These are phyloP conservation scores for Aureobasidium sp. DNA, from an alignment of 2,329 filamentous ascomycete species.

Conservation along the genomic window DNA sequence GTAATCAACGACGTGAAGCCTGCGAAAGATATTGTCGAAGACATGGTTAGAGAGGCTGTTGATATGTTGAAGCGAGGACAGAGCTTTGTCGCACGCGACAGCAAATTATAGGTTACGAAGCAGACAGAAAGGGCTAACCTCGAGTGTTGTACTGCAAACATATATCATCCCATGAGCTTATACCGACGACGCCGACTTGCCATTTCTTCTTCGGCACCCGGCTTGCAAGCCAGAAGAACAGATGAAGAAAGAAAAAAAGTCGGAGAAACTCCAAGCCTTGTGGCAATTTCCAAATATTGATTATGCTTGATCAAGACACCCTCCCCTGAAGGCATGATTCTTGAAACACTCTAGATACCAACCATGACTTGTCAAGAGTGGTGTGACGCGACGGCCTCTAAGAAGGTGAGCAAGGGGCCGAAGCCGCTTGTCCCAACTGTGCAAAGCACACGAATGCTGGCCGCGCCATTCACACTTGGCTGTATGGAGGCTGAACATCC, in stretches of 20 bases:
- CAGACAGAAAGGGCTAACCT: neutral
- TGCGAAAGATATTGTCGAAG: slow-evolving; percentile 74
- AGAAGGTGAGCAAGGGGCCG: no score
- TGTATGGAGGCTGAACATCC: neutral
- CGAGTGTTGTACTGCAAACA: no score
- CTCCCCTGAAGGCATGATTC: no score
- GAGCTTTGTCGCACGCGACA: slow-evolving; percentile 47
- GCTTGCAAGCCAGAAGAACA: neutral
- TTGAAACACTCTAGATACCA: no score
- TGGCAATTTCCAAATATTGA: neutral
- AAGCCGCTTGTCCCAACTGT: no score
- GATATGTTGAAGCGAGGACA: slow-evolving; percentile 57
- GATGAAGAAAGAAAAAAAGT: neutral
- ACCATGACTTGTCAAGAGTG: no score
- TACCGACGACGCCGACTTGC: neutral
- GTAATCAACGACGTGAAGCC: slow-evolving; percentile 71
- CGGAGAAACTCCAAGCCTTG: neutral
- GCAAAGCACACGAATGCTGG: neutral
- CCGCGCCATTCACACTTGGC: no score
- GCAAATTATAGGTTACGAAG: slow-evolving; percentile 35
- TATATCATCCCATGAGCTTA: neutral
- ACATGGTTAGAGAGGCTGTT: slow-evolving; percentile 77
- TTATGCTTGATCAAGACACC: neutral
- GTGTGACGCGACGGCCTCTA: no score
- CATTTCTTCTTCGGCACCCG: neutral